Percentiles rank a stretch among this genome's conserved stretches.
Conservation (phyloP, 495 filamentous ascomycete species). For the Xylaria grammica region DNA sequence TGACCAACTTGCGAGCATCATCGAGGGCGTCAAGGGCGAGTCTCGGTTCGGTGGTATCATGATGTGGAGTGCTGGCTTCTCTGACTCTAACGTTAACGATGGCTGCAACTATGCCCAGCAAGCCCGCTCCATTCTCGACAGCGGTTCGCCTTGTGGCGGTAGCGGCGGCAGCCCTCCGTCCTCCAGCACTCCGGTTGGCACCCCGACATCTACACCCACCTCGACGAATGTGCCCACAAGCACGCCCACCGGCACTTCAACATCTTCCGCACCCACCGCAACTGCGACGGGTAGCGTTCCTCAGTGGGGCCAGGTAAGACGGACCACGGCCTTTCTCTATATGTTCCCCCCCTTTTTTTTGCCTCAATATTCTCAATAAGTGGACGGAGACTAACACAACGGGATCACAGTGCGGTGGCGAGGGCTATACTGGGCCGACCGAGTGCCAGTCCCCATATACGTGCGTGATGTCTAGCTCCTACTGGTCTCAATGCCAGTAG, state of each 20-base stretch:
- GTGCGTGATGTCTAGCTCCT: constrained; percentile 20
- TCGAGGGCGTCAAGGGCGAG: constrained; percentile 40
- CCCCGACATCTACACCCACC: background rate
- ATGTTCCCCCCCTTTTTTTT: background rate
- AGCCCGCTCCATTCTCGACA: constrained; percentile 37
- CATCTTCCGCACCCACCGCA: constrained; percentile 13
- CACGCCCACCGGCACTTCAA: background rate
- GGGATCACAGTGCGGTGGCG: constrained; percentile 34
- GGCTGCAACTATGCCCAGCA: constrained; percentile 51
- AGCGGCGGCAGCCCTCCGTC: background rate
- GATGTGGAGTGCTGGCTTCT: constrained; percentile 60
- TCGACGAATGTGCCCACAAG: background rate
- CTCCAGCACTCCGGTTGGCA: background rate
- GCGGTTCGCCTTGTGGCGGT: constrained; percentile 28
- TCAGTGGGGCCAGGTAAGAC: constrained; percentile 32
- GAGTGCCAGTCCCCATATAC: constrained; percentile 33
- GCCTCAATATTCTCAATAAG: background rate
- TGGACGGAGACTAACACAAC: background rate
- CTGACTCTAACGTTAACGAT: constrained; percentile 47
- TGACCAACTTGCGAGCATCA: constrained; percentile 39
- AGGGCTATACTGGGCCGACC: constrained; percentile 38
- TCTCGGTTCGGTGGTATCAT: constrained; percentile 56
- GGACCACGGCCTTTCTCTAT: background rate
- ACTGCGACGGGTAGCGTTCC: constrained; percentile 20
- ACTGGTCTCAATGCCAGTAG: constrained; percentile 28